Percentiles rank a stretch among this genome's conserved stretches.
phyloP scores from a whole-genome alignment of 192 early-diverging fungal species.

The Geosiphon pyriformis region DNA sequence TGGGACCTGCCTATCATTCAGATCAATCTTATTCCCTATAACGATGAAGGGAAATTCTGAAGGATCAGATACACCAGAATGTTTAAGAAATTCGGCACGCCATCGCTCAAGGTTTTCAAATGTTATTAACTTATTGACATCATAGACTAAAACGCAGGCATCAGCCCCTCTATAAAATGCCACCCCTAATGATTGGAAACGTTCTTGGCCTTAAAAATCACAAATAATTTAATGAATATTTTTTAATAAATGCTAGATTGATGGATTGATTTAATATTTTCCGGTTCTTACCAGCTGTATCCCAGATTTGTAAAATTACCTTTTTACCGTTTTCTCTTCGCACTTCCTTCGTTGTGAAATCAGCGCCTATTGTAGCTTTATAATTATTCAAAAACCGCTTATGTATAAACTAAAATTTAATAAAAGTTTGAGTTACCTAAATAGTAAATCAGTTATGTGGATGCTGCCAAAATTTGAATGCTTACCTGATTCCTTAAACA shows the following conservation, averaged over 20 bases:
- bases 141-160: slow-evolving; percentile 93
- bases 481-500: too few relatives aligned
- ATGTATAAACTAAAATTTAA: slow-evolving; percentile 87
- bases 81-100: slow-evolving; percentile 92
- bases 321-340: slow-evolving; percentile 71
- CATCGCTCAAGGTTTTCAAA: slow-evolving; percentile 93
- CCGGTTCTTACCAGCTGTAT: too few relatives aligned
- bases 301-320: slow-evolving; percentile 80
- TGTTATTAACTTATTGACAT: slow-evolving; percentile 83
- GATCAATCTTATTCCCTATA: slow-evolving; percentile 96
- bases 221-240: too few relatives aligned
- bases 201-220: slow-evolving; percentile 96
- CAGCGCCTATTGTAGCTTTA: slow-evolving; percentile 97
- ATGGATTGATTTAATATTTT: too few relatives aligned
- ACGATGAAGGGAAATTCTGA: slow-evolving; percentile 96
- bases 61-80: slow-evolving; percentile 70
- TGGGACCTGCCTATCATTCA: slow-evolving; percentile 81
- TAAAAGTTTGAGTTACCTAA: too few relatives aligned
- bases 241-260: too few relatives aligned
- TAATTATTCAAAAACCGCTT: slow-evolving; percentile 91
- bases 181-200: slow-evolving; percentile 92
- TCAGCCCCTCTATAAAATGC: slow-evolving; percentile 98
- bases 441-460: too few relatives aligned
- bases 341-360: slow-evolving; percentile 96
- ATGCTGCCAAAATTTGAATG: too few relatives aligned